Evolutionary conservation across 768 basidiomycete species (phyloP), one percentile per base, ranked within the genome.

Genomic region (Boletus rubroflammeus): DNA sequence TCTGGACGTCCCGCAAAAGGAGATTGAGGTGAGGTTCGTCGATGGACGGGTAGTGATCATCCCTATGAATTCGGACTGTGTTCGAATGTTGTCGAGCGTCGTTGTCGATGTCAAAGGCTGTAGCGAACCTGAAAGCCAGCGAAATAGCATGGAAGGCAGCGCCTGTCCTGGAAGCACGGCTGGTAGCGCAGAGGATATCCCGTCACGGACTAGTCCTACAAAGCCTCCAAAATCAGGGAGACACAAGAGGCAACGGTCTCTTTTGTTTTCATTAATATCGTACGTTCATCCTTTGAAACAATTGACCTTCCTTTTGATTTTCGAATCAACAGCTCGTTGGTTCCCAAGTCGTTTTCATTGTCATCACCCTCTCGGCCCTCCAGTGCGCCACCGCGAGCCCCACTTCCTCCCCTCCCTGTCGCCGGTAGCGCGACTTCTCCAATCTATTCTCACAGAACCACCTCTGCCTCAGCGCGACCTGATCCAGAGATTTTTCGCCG

Each of bases 181-280:
- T 4, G 40, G 56, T 10, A 62, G 67, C 31, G 29, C 57, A 29
- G 70, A 67, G 25, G 56, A 62, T 35, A 17, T 50, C 6, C 58
- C 58, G 1, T 45, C 56, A 21, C 47, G 40, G 57, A n/a, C n/a
- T 31, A 40, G 55, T 31, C 60, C 71, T 35, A 61, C 68, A 9
- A 60, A 64, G 47, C 48, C 73, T 38, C 62, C 62, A 40, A 79
- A 75, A 61, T 60, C 60, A 3, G 62, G 72, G 39, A 80, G 78
- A 57, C 85, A 88, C 59, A 88, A 85, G 72, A 86, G 82, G 60
- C 83, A 86, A 60, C 77, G 83, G 41, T 90, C 88, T 15, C 65
- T 90, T 55, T 73, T 88, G 45, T 86, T 84, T 79, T 79, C 84
- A 7, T 72, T 90, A 38, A 81, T 89, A 54, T 78, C 83, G 78